Conservation (phyloP, 805 yeast species). For the Starmerella cellae region DNA sequence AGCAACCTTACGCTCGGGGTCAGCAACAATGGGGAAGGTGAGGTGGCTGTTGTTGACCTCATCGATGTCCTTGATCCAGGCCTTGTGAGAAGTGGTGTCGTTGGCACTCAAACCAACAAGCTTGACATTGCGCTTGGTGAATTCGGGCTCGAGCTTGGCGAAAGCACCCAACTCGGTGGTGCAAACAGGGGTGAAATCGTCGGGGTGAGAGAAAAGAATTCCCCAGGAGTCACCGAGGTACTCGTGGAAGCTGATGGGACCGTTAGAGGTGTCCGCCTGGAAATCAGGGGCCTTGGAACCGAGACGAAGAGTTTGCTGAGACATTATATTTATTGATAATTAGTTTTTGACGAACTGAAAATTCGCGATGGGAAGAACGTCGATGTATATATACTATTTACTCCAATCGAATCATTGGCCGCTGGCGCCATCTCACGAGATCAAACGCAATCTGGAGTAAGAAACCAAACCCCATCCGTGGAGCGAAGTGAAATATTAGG, state of each 20-base stretch:
- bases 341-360: neutral
- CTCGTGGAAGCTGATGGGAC: slow-evolving; percentile 76
- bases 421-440: slow-evolving; percentile 1
- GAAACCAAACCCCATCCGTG: too few species aligned
- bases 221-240: slow-evolving; percentile 80
- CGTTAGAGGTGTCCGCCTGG: slow-evolving; percentile 69
- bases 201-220: slow-evolving; percentile 86
- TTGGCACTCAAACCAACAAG: slow-evolving; percentile 86
- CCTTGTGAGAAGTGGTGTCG: slow-evolving; percentile 65
- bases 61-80: slow-evolving; percentile 88
- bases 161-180: slow-evolving; percentile 95
- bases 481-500: too few species aligned
- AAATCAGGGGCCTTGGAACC: slow-evolving; percentile 86
- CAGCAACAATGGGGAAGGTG: slow-evolving; percentile 84
- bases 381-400: neutral
- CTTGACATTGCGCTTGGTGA: slow-evolving; percentile 74
- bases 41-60: slow-evolving; percentile 69
- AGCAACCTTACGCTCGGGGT: slow-evolving; percentile 72
- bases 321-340: slow-evolving; percentile 4
- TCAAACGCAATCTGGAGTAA: neutral
- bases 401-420: too few species aligned
- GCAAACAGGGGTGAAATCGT: slow-evolving; percentile 93
- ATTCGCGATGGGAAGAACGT: neutral
- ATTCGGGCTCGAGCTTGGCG: slow-evolving; percentile 82
- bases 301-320: slow-evolving; percentile 40